A percentile compares a stretch with the other conserved stretches of the same genome.
Evolutionary conservation across 345 rosid genomes (phyloP).

Genomic region (Aegle marmelos): DNA sequence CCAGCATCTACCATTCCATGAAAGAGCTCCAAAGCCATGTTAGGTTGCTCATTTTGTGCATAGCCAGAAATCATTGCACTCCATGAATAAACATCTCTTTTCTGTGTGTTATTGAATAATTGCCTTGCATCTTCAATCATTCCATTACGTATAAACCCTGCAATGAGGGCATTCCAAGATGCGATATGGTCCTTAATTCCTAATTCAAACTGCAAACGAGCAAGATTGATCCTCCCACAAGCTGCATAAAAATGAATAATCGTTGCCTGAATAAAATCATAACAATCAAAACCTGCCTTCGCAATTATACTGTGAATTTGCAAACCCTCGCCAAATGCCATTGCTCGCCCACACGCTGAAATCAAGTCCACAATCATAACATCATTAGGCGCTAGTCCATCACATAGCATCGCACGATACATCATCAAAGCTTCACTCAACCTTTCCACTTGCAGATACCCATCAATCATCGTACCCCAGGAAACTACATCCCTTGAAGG

Average conservation of each 20-base stretch:
- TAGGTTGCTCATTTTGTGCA: constrained; percentile 51
- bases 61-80: constrained; percentile 76
- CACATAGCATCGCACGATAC: constrained; percentile 46
- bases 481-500: constrained; percentile 69
- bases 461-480: constrained; percentile 72
- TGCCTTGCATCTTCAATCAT: constrained; percentile 54
- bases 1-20: constrained; percentile 52
- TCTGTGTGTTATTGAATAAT: constrained; percentile 55
- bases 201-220: constrained; percentile 53
- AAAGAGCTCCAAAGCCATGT: constrained; percentile 55
- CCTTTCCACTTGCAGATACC: constrained; percentile 47
- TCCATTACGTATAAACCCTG: constrained; percentile 60
- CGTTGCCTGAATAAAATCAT: constrained; percentile 66
- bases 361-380: constrained; percentile 70
- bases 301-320: constrained; percentile 54
- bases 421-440: constrained; percentile 54
- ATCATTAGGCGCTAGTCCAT: constrained; percentile 53
- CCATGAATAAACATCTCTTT: constrained; percentile 81
- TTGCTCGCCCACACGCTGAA: constrained; percentile 60
- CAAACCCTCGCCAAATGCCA: constrained; percentile 40
- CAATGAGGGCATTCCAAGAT: constrained; percentile 66
- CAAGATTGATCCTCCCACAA: constrained; percentile 49
- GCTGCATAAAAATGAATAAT: constrained; percentile 64
- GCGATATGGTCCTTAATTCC: constrained; percentile 51
- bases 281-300: constrained; percentile 63